Base-by-base conservation (phyloP, 2,329 filamentous ascomycete species). In the Verticillium dahliae region DNA sequence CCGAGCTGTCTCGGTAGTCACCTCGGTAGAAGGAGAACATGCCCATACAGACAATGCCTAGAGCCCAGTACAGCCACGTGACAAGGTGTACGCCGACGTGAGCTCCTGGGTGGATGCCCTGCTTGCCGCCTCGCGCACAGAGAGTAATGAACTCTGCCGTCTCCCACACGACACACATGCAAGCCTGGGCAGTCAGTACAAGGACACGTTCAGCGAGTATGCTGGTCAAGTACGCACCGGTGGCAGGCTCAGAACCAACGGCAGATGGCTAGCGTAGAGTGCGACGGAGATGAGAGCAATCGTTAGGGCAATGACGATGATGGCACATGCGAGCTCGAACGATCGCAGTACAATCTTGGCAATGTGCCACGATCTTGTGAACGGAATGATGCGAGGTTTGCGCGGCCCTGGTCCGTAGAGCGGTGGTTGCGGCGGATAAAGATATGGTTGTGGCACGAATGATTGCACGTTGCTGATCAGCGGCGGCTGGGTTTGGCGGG, bases 31-130 rank as follows among this genome's bases (percentile, higher is more conserved):
- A 58, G 41, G 64, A 54, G 10, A 67, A 61, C 18, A 67, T 62
- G 27, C 62, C 59, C 55, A 71, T 62, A 31, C 72, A 54, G 56
- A 65, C 68, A 38, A 70, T 69, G 2, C 71, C 62, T 13, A 70
- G 34, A 41, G 68, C 56, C n/a, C 71, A 68, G 27, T 68, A 61
- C 6, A 80, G 64, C 73, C 75, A 80, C 60, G 80, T 69, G 63
- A 80, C 58, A 2, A 81, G 75, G 37, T 75, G 75, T 14, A 78
- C 50, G 59, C 68, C 76, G 38, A 81, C 75, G 56, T 80, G 77
- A 7, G 74, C 75, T 33, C 76, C 78, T 0, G 79, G 78, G 59
- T 78, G 76, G 22, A 80, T 76, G 41, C 76, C 74, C 3, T 65
- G 65, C 31, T 71, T 67, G 57, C 67, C 70, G 6, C 69, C 71